Conservation (phyloP, 352 stramenopile genomes). For the Phytopythium litorale region DNA sequence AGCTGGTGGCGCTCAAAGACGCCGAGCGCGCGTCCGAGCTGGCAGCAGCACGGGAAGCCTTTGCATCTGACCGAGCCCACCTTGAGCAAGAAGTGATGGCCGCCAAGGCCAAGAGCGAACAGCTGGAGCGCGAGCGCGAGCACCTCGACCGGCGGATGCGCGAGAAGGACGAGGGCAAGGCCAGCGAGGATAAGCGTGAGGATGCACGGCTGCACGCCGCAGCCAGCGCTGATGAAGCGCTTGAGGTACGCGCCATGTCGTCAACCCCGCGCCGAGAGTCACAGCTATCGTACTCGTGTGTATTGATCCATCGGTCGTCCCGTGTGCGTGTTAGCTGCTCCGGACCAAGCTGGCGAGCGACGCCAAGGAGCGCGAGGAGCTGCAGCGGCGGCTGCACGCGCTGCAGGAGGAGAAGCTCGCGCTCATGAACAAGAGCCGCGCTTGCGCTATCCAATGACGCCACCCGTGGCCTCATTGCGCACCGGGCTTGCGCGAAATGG, state of each 20-base stretch:
- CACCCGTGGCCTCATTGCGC: not conserved
- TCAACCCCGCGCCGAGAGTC: not conserved
- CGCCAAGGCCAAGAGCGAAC: conserved; percentile 26
- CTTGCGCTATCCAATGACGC: conserved; percentile 42
- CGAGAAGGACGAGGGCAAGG: not conserved
- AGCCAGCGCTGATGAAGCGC: not conserved
- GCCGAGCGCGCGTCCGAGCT: conserved; percentile 20
- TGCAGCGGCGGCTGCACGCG: conserved; percentile 39
- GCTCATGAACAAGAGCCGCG: conserved; percentile 52
- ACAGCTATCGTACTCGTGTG: not conserved
- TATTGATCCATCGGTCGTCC: not conserved
- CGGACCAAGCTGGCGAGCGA: conserved; percentile 41
- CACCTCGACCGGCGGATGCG: conserved; percentile 31
- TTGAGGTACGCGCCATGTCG: not conserved
- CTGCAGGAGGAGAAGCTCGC: conserved; percentile 60
- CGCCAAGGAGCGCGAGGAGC: conserved; percentile 49
- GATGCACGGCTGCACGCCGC: not conserved
- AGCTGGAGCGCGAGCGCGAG: conserved; percentile 21
- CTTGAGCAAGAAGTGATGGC: conserved; percentile 21
- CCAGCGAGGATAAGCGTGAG: not conserved
- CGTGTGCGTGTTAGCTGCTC: conserved; percentile 23
- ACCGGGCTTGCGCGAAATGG: conserved; percentile 53
- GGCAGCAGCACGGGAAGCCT: conserved; percentile 13
- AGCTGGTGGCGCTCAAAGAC: conserved; percentile 23
- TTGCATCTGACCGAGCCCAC: conserved; percentile 21